Base-by-base conservation (phyloP, 2,329 filamentous ascomycete genomes). In the Eutypa lata region DNA sequence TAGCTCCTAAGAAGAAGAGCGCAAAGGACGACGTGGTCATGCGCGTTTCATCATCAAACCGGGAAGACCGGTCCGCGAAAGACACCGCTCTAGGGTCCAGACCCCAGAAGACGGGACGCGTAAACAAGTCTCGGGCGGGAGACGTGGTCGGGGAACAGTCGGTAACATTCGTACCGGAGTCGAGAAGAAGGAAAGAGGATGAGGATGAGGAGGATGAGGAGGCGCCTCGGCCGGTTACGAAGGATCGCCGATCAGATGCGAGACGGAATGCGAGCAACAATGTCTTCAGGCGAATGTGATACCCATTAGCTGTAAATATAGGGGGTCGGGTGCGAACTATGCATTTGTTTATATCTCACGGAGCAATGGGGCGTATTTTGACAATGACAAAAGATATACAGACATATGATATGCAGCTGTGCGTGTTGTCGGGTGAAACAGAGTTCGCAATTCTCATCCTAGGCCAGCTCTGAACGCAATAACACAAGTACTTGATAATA, bases 181-280 rank as follows among this genome's bases (percentile, higher is more conserved):
- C 74, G 8, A 77, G 69, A 60, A 82, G 73, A 68, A 83, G 79
- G 63, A 73, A 75, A 66, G 54, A 50, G 6, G 37, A 21, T 11
- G 59, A 61, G 16, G 57, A 50, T 3, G 37, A 18, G 14, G 60
- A 60, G n/a, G 57, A 65, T 42, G 60, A 60, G n/a, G 57, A 65
- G 42, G 53, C 55, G 21, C 54, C 56, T 21, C 54, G 55, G 40
- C 42, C 53, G 18, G 57, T 48, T 46, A 49, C 52, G n/a, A 61
- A 61, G 51, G 54, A 61, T 38, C 66, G 59, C 52, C 64, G 62
- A 24, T 67, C 66, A 28, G 73, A 74, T 51, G 67, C 68, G 52
- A 82, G 89, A 63, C 76, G 89, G 63, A 91, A 87, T 70, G 89
- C 89, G 48, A 91, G 88, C 71, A 81, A 80, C 49, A 92, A 93